A percentile compares a stretch with the other conserved stretches of the same genome.
These are phyloP conservation scores for Eucalyptus urophylla DNA, from an alignment of 345 rosid genomes.

Conservation along the genomic window DNA sequence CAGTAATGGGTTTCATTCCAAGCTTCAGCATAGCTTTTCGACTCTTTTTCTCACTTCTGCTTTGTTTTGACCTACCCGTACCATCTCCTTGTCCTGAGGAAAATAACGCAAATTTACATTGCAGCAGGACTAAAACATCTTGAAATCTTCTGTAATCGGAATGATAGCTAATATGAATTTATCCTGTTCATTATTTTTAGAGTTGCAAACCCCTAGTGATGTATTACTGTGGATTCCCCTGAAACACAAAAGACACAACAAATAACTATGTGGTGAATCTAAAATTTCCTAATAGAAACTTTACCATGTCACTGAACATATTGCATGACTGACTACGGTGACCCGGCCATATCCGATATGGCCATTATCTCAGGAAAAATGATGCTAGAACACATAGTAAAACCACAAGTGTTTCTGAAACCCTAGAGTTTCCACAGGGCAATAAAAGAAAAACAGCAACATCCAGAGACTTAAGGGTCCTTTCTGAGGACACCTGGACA, in stretches of 20 bases:
- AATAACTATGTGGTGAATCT: neutral
- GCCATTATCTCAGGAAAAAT: neutral
- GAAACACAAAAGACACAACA: neutral
- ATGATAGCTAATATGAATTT: neutral
- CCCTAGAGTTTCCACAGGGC: neutral
- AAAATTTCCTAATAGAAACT: neutral
- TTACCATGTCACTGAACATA: neutral
- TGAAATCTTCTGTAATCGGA: neutral
- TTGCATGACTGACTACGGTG: neutral
- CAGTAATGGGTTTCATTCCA: slow-evolving; percentile 73
- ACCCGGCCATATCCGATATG: neutral
- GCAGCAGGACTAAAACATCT: neutral
- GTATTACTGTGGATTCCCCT: neutral
- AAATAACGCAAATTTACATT: neutral
- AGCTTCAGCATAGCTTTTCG: slow-evolving; percentile 90
- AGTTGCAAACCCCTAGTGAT: neutral
- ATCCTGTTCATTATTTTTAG: neutral
- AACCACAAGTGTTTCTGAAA: neutral
- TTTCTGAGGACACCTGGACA: neutral
- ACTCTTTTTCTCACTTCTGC: slow-evolving; percentile 87
- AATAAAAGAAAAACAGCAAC: neutral
- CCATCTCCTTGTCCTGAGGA: slow-evolving; percentile 40
- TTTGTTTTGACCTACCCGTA: slow-evolving; percentile 63
- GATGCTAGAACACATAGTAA: neutral
- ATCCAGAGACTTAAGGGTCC: neutral